A percentile compares a stretch with the other conserved stretches of the same genome.
Evolutionary conservation across 23 red algal genomes (phyloP).

Genomic region (Gracilaria caudata): DNA sequence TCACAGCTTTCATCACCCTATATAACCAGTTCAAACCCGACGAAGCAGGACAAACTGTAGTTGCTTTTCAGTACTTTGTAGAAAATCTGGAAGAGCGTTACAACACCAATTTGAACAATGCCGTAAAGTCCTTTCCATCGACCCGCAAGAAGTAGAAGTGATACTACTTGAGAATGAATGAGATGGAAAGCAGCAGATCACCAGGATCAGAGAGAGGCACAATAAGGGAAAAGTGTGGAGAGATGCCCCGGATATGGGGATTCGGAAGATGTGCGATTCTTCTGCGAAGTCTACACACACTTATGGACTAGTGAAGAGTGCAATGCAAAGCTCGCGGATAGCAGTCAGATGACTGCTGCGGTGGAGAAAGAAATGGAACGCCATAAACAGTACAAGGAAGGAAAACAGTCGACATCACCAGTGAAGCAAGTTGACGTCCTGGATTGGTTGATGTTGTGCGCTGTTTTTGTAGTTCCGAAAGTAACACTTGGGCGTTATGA

Average conservation of each 20-base stretch:
- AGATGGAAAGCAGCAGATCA: neutral
- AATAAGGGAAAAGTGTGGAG: slow-evolving; percentile 16
- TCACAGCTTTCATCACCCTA: neutral
- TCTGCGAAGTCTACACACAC: too few relatives aligned
- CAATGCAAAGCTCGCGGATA: too few relatives aligned
- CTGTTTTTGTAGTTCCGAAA: too few relatives aligned
- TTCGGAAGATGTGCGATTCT: too few relatives aligned
- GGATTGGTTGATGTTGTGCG: too few relatives aligned
- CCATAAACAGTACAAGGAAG: too few relatives aligned
- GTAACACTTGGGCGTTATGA: too few relatives aligned
- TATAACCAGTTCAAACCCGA: slow-evolving; percentile 18
- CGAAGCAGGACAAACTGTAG: slow-evolving; percentile 10
- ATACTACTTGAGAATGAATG: slow-evolving; percentile 26
- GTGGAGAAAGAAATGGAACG: too few relatives aligned
- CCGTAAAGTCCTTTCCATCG: neutral
- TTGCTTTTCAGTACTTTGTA: slow-evolving; percentile 19
- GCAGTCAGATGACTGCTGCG: too few relatives aligned
- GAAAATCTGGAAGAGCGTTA: slow-evolving; percentile 15
- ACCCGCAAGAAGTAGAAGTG: neutral
- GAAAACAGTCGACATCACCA: too few relatives aligned
- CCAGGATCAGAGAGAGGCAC: slow-evolving; percentile 27
- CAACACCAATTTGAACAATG: slow-evolving; percentile 14
- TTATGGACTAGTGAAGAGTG: too few relatives aligned
- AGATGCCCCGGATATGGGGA: neutral
- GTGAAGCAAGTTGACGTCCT: too few relatives aligned